Evolutionary conservation across 1,284 basidiomycete genomes (phyloP).

Genomic region (Apiotrichum mycotoxinovorans): DNA sequence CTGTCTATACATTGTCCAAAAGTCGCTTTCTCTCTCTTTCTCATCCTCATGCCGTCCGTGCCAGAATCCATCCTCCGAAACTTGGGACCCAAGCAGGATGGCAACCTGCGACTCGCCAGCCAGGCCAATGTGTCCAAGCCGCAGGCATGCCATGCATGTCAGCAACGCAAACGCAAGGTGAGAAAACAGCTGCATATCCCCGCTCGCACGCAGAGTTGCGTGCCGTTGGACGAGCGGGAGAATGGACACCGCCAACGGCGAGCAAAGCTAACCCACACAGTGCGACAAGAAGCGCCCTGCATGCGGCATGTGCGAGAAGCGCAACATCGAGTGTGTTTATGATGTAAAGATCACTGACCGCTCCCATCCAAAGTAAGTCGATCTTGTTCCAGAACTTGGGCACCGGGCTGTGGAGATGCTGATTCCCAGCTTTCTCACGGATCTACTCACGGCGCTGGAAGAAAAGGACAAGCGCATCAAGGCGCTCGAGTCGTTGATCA

Average conservation of each 20-base stretch:
- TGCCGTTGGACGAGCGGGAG: too few species aligned
- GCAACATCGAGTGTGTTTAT: conserved; percentile 11
- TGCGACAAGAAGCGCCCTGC: conserved; percentile 10
- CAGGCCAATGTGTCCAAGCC: conserved; percentile 1
- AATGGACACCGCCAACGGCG: too few species aligned
- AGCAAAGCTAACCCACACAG: background rate
- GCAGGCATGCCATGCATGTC: conserved; percentile 14
- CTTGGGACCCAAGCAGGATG: background rate
- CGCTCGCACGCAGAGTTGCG: too few species aligned
- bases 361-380: conserved; percentile 11
- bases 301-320: conserved; percentile 15
- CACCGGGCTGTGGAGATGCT: too few species aligned
- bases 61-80: background rate
- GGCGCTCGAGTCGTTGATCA: conserved; percentile 6
- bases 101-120: background rate
- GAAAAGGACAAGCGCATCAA: conserved; percentile 10
- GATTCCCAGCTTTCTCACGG: conserved; percentile 7
- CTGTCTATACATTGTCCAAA: too few species aligned
- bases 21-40: too few species aligned
- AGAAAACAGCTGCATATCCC: background rate
- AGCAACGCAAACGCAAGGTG: conserved; percentile 18
- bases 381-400: too few species aligned
- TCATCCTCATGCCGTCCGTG: background rate
- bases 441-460: conserved; percentile 10
- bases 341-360: conserved; percentile 14